phyloP scores from a whole-genome alignment of 371 early-diverging fungal genomes.

The Syncephalastrum monosporum region DNA sequence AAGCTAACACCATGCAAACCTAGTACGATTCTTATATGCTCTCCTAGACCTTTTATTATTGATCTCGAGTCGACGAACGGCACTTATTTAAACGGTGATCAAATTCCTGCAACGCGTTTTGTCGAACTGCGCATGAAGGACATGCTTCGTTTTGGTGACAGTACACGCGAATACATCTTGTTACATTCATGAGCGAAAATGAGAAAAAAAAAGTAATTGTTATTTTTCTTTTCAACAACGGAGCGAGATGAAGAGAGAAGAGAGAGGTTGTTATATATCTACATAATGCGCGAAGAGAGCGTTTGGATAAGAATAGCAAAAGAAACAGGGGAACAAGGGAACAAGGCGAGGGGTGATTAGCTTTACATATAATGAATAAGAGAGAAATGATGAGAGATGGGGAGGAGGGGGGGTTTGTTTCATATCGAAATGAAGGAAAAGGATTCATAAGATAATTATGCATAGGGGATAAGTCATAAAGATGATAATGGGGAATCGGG shows the following conservation, averaged over 20 bases:
- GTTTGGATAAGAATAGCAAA: conserved; percentile 2
- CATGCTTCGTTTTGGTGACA: conserved; percentile 85
- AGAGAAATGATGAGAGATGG: neutral
- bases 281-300: neutral
- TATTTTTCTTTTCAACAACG: conserved; percentile 8
- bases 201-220: neutral
- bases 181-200: conserved; percentile 63
- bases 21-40: neutral
- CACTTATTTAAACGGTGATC: conserved; percentile 80
- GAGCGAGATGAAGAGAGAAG: neutral
- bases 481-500: conserved; percentile 9
- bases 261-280: neutral
- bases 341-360: neutral
- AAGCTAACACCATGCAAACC: conserved; percentile 12
- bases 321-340: conserved; percentile 1
- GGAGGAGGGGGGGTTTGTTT: no score
- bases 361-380: conserved; percentile 4
- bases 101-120: conserved; percentile 76
- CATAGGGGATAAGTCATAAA: conserved; percentile 8
- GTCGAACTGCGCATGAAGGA: conserved; percentile 82
- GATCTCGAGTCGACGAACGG: conserved; percentile 93
- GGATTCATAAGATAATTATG: no score
- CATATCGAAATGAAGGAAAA: no score
- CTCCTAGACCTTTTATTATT: conserved; percentile 83
- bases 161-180: conserved; percentile 90